Conservation (phyloP, 2,329 filamentous ascomycete species). For the Pseudonectria foliicola region DNA sequence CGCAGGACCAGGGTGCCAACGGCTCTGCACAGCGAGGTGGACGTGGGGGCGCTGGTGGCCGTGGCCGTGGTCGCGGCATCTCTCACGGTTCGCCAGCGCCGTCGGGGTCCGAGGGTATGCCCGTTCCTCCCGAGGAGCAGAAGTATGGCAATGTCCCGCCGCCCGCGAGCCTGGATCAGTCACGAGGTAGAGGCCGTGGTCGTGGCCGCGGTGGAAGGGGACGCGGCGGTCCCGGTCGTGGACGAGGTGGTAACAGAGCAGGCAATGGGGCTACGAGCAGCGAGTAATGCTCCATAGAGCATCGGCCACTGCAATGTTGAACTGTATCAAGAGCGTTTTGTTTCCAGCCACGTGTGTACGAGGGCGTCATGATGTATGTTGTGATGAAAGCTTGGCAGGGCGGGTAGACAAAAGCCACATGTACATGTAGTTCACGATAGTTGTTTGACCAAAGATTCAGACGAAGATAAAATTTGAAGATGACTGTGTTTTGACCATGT, state of each 20-base stretch:
- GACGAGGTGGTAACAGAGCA: constrained; percentile 25
- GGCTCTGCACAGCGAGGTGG: constrained; percentile 17
- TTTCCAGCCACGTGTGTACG: too few relatives aligned
- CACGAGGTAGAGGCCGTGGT: constrained; percentile 33
- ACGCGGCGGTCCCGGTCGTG: constrained; percentile 27
- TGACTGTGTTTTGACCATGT: not conserved
- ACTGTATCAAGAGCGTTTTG: too few relatives aligned
- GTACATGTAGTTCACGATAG: too few relatives aligned
- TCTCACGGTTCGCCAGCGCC: constrained; percentile 15
- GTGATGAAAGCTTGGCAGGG: too few relatives aligned
- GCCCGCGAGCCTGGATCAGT: constrained; percentile 46
- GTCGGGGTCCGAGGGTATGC: constrained; percentile 9
- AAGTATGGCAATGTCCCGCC: constrained; percentile 54
- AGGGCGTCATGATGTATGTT: too few relatives aligned
- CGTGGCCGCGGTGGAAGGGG: constrained; percentile 35
- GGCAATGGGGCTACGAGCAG: constrained; percentile 12
- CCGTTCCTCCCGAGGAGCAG: constrained; percentile 13
- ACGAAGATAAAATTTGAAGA: too few relatives aligned
- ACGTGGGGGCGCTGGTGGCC: constrained; percentile 20
- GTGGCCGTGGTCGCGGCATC: constrained; percentile 26
- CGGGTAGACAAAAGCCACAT: too few relatives aligned
- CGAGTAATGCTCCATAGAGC: constrained; percentile 8
- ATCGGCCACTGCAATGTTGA: not conserved
- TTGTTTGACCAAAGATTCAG: too few relatives aligned
- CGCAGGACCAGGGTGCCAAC: constrained; percentile 22